Percentiles rank a stretch among this genome's conserved stretches.
These are phyloP conservation scores for Physaria fendleri DNA, from an alignment of 345 rosid genomes.

Conservation along the genomic window DNA sequence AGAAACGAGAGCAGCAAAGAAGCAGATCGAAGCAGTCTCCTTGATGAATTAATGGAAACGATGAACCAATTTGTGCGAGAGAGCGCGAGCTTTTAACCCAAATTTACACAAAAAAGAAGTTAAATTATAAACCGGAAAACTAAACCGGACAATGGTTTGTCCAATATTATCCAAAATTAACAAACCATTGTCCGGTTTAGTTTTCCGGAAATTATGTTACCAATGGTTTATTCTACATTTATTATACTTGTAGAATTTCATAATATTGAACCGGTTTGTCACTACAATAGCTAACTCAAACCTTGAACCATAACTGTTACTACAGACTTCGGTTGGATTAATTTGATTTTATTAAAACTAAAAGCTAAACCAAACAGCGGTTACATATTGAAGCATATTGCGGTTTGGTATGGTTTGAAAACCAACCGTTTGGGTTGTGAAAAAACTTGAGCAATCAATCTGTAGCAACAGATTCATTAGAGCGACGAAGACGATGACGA, in stretches of 20 bases:
- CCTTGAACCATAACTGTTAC: not conserved
- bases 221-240: not conserved
- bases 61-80: conserved; percentile 2
- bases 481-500: conserved; percentile 24
- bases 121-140: not conserved
- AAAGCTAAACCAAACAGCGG: no score
- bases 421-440: not conserved
- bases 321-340: no score
- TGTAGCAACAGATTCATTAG: conserved; percentile 7
- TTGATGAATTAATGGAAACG: not conserved
- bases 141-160: not conserved
- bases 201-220: no score
- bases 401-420: not conserved
- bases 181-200: no score
- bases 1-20: not conserved
- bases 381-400: not conserved
- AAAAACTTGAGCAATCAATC: conserved; percentile 1
- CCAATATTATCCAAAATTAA: not conserved
- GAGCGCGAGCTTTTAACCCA: not conserved
- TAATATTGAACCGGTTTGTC: not conserved
- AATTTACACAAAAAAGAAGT: not conserved
- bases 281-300: not conserved
- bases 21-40: conserved; percentile 5
- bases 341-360: no score
- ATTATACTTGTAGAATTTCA: not conserved